Conservation (phyloP, 306 rosid genomes). For the Acacia acuminata region DNA sequence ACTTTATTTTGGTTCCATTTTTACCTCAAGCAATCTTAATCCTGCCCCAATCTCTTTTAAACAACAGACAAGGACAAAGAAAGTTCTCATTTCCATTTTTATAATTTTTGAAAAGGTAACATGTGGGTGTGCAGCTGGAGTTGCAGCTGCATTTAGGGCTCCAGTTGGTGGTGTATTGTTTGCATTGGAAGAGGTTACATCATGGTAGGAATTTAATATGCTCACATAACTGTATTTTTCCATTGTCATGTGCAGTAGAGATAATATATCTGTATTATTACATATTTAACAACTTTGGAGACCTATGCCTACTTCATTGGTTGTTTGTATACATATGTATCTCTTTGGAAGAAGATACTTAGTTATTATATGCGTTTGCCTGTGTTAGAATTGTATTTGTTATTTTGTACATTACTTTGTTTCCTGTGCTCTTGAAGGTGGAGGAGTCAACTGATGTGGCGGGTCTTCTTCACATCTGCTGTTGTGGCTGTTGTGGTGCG, state of each 20-base stretch:
- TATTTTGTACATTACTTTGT: neutral
- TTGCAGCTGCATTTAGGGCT: conserved; percentile 99
- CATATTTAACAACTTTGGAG: neutral
- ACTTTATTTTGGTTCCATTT: conserved; percentile 5
- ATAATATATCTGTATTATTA: neutral
- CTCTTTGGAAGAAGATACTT: conserved; percentile 1
- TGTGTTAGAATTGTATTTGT: neutral
- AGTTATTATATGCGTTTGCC: neutral
- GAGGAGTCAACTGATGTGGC: conserved; percentile 89
- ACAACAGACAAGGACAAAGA: neutral
- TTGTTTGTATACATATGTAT: neutral
- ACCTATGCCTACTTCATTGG: neutral
- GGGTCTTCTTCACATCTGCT: conserved; percentile 96
- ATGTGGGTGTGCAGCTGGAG: conserved; percentile 99
- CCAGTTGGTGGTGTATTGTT: conserved; percentile 98
- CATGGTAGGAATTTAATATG: conserved; percentile 66
- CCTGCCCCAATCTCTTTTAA: neutral
- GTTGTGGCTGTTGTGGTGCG: conserved; percentile 96
- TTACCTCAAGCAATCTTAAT: neutral
- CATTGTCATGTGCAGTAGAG: conserved; percentile 57
- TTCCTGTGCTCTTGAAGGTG: conserved; percentile 26
- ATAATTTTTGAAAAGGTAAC: conserved; percentile 69
- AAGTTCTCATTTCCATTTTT: conserved; percentile 11
- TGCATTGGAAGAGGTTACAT: conserved; percentile 98
- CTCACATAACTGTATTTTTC: conserved; percentile 21